Base-by-base conservation (phyloP, 2,329 filamentous ascomycete genomes). In the Botrytis medusae region DNA sequence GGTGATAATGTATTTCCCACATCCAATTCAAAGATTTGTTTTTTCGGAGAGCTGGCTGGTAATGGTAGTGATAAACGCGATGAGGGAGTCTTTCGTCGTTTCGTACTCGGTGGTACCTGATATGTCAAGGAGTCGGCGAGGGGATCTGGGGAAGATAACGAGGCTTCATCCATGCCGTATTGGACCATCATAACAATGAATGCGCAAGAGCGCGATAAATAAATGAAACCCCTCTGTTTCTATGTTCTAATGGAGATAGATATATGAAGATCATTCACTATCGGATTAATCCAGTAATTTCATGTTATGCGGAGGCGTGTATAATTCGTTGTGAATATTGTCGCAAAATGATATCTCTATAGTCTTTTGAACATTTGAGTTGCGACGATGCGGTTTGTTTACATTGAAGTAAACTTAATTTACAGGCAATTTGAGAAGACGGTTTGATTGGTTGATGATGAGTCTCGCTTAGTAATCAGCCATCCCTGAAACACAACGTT, bases 1-100 rank as follows among this genome's bases (percentile, higher is more conserved):
- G 80, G 79, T 42, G 80, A 80, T 46, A 81, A 32, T n/a, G 77
- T 72, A 67, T 80, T 78, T 71, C 80, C 80, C 20, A 82, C 78
- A 72, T 82, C 79, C 65, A 82, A 73, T 48, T 82, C 77, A 64
- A 82, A 82, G 8, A 77, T 81, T 73, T 81, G 79, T 70, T 81
- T 82, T 42, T 76, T 80, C 25, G 80, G 80, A 51, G 79, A 81
- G 69, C 77, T 80, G 34, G 76, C 74, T 69, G 76, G 76, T 34
- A 76, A 69, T 54, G 78, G 76, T 7, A 80, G 73, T 46, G 78
- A 79, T 2, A 75, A 75, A 68, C 75, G 73, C 57, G 72, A 71
- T 65, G 70, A 74, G 20, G 77, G 74, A 48, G 75, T 72, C 59
- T 77, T 78, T 63, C 77, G 76, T 59, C 76, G 60, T 74, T 80